Conservation (phyloP, 441 rosid genomes). For the Pelargonium myrrhifolium region DNA sequence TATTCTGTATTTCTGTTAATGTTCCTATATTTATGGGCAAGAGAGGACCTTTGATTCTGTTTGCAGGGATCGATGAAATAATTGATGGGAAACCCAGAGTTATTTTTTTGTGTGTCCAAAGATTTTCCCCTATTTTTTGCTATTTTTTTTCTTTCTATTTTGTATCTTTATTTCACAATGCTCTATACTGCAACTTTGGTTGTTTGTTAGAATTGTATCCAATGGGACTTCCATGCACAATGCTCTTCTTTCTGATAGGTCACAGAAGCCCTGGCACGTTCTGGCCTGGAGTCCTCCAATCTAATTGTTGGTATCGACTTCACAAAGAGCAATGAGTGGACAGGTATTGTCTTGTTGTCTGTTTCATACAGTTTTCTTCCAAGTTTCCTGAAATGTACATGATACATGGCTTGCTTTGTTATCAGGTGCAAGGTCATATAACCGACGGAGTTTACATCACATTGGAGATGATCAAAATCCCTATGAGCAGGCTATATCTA, state of each 20-base stretch:
- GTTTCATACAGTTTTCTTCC: conserved; percentile 8
- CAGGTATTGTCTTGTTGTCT: conserved; percentile 34
- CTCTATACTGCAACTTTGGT: background rate
- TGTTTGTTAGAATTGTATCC: background rate
- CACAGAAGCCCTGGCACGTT: conserved; percentile 51
- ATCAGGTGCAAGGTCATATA: conserved; percentile 49
- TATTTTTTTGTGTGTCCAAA: no score
- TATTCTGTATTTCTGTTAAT: background rate
- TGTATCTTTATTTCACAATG: background rate
- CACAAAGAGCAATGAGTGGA: conserved; percentile 79
- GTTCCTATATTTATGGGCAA: background rate
- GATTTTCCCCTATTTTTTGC: no score
- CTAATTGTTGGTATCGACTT: conserved; percentile 72
- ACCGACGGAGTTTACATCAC: conserved; percentile 53
- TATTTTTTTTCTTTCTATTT: no score
- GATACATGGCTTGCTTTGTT: conserved; percentile 13
- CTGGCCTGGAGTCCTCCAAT: conserved; percentile 71
- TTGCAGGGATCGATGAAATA: background rate
- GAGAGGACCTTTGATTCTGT: background rate
- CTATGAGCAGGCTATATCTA: conserved; percentile 64
- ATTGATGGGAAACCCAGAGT: background rate
- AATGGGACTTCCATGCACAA: background rate
- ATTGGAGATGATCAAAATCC: conserved; percentile 50
- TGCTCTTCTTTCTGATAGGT: conserved; percentile 30
- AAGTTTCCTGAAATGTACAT: conserved; percentile 9